Conservation (phyloP, 257 asterid species). For the Capsicum rhomboideum region DNA sequence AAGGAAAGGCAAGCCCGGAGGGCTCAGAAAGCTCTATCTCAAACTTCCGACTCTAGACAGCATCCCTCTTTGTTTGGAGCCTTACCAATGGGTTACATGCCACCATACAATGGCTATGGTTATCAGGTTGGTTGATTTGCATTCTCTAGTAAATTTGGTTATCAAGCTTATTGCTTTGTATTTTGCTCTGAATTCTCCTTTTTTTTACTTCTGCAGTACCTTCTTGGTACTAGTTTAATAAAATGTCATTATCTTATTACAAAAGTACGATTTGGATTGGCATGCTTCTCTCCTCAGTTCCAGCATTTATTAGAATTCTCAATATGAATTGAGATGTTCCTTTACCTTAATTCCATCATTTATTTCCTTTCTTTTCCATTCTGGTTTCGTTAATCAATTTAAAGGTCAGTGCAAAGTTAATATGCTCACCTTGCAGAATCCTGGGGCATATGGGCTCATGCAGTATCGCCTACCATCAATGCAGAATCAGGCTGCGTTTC, state of each 20-base stretch:
- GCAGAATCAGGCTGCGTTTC: constrained; percentile 67
- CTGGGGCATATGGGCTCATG: constrained; percentile 77
- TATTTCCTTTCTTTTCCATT: constrained; percentile 4
- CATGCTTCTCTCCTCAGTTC: background rate
- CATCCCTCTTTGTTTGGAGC: constrained; percentile 76
- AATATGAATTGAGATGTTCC: background rate
- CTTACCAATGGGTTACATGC: constrained; percentile 78
- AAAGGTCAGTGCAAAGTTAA: constrained; percentile 22
- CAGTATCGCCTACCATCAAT: constrained; percentile 70
- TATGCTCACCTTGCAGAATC: constrained; percentile 58
- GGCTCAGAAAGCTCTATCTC: constrained; percentile 81
- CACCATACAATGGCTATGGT: constrained; percentile 84
- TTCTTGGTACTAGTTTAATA: background rate
- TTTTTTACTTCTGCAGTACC: background rate
- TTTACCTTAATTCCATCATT: background rate
- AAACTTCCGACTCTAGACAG: constrained; percentile 53
- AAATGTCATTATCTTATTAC: background rate
- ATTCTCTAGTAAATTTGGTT: background rate
- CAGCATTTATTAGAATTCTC: background rate
- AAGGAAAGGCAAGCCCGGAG: constrained; percentile 88
- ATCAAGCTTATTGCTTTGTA: background rate
- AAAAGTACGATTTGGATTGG: background rate
- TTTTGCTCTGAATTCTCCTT: background rate
- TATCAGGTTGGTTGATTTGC: constrained; percentile 63
- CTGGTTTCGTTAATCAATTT: constrained; percentile 14